Evolutionary conservation across 495 filamentous ascomycete species (phyloP).

Genomic region (Pyronema domesticum): DNA sequence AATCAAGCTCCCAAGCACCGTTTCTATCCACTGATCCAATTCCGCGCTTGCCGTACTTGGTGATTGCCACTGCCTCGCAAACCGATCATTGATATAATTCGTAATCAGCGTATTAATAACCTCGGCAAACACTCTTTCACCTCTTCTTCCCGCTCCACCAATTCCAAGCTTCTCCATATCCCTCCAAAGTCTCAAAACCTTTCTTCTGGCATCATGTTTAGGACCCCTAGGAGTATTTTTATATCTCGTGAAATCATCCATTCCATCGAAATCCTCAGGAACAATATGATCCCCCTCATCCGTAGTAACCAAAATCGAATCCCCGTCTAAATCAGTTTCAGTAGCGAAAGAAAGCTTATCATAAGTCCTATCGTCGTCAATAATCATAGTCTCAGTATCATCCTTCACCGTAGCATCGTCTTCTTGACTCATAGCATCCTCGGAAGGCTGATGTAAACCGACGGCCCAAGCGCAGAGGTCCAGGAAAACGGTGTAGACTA

Average conservation of each 20-base stretch:
- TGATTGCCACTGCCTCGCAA: conserved; percentile 14
- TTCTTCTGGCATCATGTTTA: conserved; percentile 18
- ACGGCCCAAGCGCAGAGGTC: conserved; percentile 19
- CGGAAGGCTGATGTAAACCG: conserved; percentile 9
- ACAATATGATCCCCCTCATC: conserved; percentile 9
- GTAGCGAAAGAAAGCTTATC: conserved; percentile 14
- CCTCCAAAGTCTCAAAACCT: conserved; percentile 21
- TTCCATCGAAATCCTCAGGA: conserved; percentile 13
- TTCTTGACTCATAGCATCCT: neutral
- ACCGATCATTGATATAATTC: conserved; percentile 18
- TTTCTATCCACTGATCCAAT: conserved; percentile 20
- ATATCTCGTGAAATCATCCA: conserved; percentile 10
- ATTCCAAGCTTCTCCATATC: conserved; percentile 21
- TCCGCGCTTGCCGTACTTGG: conserved; percentile 14
- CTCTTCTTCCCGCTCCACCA: conserved; percentile 21
- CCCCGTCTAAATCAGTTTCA: conserved; percentile 19
- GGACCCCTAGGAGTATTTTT: conserved; percentile 12
- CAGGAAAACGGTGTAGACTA: conserved; percentile 22
- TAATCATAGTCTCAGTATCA: neutral
- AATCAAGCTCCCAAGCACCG: conserved; percentile 17
- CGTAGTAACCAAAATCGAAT: conserved; percentile 19
- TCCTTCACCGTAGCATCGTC: conserved; percentile 5
- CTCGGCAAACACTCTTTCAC: conserved; percentile 24
- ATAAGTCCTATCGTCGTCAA: conserved; percentile 12
- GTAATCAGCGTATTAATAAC: conserved; percentile 23